phyloP scores from a whole-genome alignment of 257 asterid species.

The Coffea eugenioides region DNA sequence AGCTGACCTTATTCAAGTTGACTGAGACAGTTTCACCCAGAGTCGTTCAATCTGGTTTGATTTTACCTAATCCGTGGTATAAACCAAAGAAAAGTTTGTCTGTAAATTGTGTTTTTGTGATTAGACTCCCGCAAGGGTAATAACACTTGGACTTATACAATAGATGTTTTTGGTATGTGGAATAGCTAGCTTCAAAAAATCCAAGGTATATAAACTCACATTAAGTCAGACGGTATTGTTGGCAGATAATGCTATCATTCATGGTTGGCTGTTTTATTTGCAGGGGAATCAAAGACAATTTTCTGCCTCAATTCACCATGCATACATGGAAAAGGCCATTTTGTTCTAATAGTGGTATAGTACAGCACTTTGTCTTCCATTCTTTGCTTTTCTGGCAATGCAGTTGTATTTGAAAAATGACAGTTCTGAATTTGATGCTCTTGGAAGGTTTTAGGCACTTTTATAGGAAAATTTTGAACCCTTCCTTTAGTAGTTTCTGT shows the following conservation, averaged over 20 bases:
- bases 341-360: conserved; percentile 69
- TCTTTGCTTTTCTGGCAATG: neutral
- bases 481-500: neutral
- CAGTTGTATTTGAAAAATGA: neutral
- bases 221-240: neutral
- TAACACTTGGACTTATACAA: neutral
- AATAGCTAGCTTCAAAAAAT: neutral
- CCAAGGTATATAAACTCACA: neutral
- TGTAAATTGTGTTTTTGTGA: neutral
- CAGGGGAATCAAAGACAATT: conserved; percentile 44
- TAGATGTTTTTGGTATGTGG: neutral
- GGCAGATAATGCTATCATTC: neutral
- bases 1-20: neutral
- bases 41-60: neutral
- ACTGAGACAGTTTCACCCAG: neutral
- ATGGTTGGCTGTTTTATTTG: conserved; percentile 10
- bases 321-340: conserved; percentile 57
- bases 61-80: neutral
- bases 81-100: neutral
- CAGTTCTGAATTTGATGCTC: conserved; percentile 11
- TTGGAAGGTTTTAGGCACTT: neutral
- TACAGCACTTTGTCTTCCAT: conserved; percentile 4
- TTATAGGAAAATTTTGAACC: neutral
- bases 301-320: conserved; percentile 31
- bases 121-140: neutral